Conservation (phyloP, 23 red algal genomes). For the Agarophyton chilense region DNA sequence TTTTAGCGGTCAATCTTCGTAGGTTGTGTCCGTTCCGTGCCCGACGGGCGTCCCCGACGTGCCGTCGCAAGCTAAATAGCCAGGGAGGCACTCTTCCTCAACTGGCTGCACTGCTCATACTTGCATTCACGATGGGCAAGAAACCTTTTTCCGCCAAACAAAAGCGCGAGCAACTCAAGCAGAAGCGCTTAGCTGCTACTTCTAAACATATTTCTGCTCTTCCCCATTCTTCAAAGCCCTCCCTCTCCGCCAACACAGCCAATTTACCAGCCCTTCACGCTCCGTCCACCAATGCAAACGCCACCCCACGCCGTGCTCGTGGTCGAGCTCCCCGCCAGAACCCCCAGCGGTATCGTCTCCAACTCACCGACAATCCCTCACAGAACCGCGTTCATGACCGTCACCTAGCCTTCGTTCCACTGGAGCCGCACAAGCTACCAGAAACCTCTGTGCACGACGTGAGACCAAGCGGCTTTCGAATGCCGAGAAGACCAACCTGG, state of each 20-base stretch:
- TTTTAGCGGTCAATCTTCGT: neutral
- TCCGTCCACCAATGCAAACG: neutral
- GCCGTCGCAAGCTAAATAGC: neutral
- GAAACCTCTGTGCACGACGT: conserved; percentile 38
- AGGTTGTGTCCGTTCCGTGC: neutral
- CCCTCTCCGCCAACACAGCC: neutral
- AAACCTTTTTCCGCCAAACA: conserved; percentile 70
- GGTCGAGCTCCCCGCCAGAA: conserved; percentile 51
- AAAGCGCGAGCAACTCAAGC: conserved; percentile 71
- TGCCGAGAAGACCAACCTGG: conserved; percentile 67
- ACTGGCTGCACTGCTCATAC: neutral
- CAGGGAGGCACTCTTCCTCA: neutral
- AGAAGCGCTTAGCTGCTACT: conserved; percentile 56
- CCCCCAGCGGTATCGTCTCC: conserved; percentile 53
- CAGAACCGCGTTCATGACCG: conserved; percentile 24
- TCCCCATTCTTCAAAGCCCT: neutral
- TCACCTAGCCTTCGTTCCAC: conserved; percentile 22
- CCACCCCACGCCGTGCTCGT: conserved; percentile 35
- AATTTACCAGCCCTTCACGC: neutral
- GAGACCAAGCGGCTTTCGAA: conserved; percentile 35
- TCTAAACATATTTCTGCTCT: conserved; percentile 1
- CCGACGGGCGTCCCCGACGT: neutral
- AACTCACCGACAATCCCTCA: conserved; percentile 2
- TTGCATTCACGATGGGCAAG: conserved; percentile 71
- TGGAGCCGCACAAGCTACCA: conserved; percentile 10